Evolutionary conservation across 345 rosid genomes (phyloP).

Genomic region (Odontarrhena argentea): DNA sequence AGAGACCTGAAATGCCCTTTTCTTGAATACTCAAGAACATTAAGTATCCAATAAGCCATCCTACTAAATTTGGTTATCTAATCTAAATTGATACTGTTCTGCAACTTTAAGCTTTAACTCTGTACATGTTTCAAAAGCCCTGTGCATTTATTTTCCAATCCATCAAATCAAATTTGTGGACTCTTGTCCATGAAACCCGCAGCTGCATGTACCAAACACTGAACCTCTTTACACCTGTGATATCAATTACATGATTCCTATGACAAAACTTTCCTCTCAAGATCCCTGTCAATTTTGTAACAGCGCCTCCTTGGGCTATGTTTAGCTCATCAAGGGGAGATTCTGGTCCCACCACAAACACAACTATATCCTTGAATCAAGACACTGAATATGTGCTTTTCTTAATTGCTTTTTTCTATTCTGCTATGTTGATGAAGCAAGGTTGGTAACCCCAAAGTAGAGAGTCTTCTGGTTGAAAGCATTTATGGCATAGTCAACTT

Average conservation of each 20-base stretch:
- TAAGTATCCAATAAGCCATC: too few species aligned
- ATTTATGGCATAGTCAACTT: constrained; percentile 70
- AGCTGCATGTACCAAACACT: constrained; percentile 22
- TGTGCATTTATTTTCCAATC: background rate
- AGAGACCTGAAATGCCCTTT: background rate
- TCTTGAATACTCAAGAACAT: too few species aligned
- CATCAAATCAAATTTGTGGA: constrained; percentile 22
- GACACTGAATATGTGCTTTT: constrained; percentile 25
- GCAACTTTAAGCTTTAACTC: background rate
- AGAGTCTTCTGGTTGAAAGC: constrained; percentile 77
- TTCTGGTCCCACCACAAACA: constrained; percentile 18
- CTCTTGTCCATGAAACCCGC: constrained; percentile 1
- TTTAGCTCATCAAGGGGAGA: constrained; percentile 23
- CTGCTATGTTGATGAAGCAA: constrained; percentile 50
- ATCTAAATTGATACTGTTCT: background rate
- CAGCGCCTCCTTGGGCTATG: background rate
- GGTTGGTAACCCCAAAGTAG: constrained; percentile 84
- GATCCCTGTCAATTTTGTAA: constrained; percentile 2
- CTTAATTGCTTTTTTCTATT: constrained; percentile 15
- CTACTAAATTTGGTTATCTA: background rate
- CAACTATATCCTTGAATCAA: constrained; percentile 22
- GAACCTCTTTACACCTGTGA: constrained; percentile 5
- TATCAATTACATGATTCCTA: constrained; percentile 14
- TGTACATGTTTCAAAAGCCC: background rate
- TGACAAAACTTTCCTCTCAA: constrained; percentile 13